Percentiles rank a stretch among this genome's conserved stretches.
Conservation (phyloP, 1,284 basidiomycete genomes). For the Sporisorium iseilematis-ciliati region DNA sequence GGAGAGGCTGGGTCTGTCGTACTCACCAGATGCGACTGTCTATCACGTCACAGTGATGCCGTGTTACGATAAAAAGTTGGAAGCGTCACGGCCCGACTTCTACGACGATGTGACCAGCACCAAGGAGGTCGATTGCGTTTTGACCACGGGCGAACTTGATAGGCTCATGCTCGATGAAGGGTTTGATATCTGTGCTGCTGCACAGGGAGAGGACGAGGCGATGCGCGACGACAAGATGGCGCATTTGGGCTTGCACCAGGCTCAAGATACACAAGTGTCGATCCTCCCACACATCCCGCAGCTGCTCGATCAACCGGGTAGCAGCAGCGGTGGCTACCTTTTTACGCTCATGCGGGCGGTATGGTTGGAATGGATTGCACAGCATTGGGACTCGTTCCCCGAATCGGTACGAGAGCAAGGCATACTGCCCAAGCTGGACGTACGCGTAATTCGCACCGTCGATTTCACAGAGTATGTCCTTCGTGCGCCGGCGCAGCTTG, state of each 20-base stretch:
- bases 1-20: slow-evolving; percentile 33
- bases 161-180: slow-evolving; percentile 84
- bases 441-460: slow-evolving; percentile 60
- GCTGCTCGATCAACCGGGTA: slow-evolving; percentile 82
- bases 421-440: slow-evolving; percentile 51
- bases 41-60: slow-evolving; percentile 99
- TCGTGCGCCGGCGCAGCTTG: slow-evolving; percentile 31
- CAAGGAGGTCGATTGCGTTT: slow-evolving; percentile 94
- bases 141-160: slow-evolving; percentile 95
- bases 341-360: slow-evolving; percentile 72
- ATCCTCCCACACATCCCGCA: slow-evolving; percentile 75
- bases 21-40: slow-evolving; percentile 12
- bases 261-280: not conserved
- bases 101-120: slow-evolving; percentile 69
- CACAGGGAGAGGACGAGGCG: slow-evolving; percentile 69
- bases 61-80: slow-evolving; percentile 99
- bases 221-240: slow-evolving; percentile 16
- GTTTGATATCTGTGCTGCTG: slow-evolving; percentile 79
- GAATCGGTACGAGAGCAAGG: slow-evolving; percentile 14
- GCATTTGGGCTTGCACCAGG: slow-evolving; percentile 18
- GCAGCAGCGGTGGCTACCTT: slow-evolving; percentile 93
- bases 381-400: slow-evolving; percentile 29
- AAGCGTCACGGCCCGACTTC: slow-evolving; percentile 80
- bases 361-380: slow-evolving; percentile 51
- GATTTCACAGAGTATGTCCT: slow-evolving; percentile 78